These are phyloP conservation scores for Naganishia onofrii DNA, from an alignment of 768 basidiomycete genomes.

Conservation along the genomic window DNA sequence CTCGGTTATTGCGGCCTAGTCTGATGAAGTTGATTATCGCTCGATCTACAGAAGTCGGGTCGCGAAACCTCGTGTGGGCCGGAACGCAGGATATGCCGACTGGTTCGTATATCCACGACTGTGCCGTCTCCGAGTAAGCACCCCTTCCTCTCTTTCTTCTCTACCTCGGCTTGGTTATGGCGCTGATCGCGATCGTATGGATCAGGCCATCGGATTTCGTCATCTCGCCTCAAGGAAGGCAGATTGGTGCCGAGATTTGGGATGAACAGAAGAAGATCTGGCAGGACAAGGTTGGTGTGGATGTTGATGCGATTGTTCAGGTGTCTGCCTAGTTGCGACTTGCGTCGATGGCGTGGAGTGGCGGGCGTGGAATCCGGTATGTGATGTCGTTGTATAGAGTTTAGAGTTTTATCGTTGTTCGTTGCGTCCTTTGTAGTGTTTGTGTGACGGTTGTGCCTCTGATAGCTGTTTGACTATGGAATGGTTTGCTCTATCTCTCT, in stretches of 20 bases:
- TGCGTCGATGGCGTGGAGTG: too few species aligned
- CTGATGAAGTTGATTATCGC: constrained; percentile 20
- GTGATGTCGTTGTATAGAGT: too few species aligned
- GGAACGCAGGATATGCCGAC: constrained; percentile 24
- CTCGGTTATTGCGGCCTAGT: too few species aligned
- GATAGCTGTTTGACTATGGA: too few species aligned
- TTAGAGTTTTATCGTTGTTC: too few species aligned
- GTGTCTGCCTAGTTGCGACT: too few species aligned
- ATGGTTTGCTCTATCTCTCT: too few species aligned
- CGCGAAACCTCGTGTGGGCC: constrained; percentile 25
- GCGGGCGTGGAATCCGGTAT: too few species aligned
- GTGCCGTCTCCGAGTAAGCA: constrained; percentile 25
- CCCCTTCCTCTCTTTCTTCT: background rate
- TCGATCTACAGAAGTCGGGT: constrained; percentile 25
- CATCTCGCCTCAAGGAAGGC: constrained; percentile 1
- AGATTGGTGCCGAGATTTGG: constrained; percentile 20
- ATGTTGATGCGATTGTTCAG: constrained; percentile 19
- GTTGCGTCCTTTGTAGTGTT: too few species aligned
- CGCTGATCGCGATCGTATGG: too few species aligned
- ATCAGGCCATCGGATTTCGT: constrained; percentile 23
- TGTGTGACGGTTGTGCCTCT: too few species aligned
- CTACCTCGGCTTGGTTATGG: too few species aligned
- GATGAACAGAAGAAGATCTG: constrained; percentile 26
- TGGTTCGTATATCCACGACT: constrained; percentile 22
- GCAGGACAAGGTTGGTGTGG: constrained; percentile 30